Evolutionary conservation across 2,329 filamentous ascomycete species (phyloP).

Genomic region (Xylaria sp.): DNA sequence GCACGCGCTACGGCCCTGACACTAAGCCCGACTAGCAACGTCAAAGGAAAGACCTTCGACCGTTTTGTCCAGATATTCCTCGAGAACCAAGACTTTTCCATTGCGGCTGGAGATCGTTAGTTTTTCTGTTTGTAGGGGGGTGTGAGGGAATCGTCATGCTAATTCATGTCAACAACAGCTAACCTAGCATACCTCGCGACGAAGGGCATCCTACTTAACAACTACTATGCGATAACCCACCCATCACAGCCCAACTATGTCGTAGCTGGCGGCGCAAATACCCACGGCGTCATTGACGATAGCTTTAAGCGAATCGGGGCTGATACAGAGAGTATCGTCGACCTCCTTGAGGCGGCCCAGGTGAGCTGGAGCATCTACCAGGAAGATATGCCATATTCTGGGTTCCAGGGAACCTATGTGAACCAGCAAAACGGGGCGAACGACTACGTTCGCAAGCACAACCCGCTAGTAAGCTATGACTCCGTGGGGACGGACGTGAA

Average conservation of each 20-base stretch:
- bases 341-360: slow-evolving; percentile 59
- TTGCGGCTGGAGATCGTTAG: slow-evolving; percentile 60
- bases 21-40: slow-evolving; percentile 57
- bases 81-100: slow-evolving; percentile 67
- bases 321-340: slow-evolving; percentile 60
- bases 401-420: slow-evolving; percentile 61
- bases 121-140: neutral
- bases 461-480: slow-evolving; percentile 54
- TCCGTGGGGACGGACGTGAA: slow-evolving; percentile 46
- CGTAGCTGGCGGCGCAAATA: slow-evolving; percentile 66
- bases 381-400: slow-evolving; percentile 63
- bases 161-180: slow-evolving; percentile 37
- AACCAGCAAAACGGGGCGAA: slow-evolving; percentile 66
- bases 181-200: slow-evolving; percentile 62
- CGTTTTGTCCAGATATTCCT: slow-evolving; percentile 71
- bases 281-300: slow-evolving; percentile 67
- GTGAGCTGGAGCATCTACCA: slow-evolving; percentile 65
- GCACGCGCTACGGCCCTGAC: slow-evolving; percentile 57
- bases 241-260: slow-evolving; percentile 72
- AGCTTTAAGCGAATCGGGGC: slow-evolving; percentile 57
- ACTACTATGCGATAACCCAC: slow-evolving; percentile 66
- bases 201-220: slow-evolving; percentile 66
- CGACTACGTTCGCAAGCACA: slow-evolving; percentile 74
- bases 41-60: slow-evolving; percentile 68
- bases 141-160: neutral